These are phyloP conservation scores for Cordyceps javanica DNA, from an alignment of 2,329 filamentous ascomycete species.

Conservation along the genomic window DNA sequence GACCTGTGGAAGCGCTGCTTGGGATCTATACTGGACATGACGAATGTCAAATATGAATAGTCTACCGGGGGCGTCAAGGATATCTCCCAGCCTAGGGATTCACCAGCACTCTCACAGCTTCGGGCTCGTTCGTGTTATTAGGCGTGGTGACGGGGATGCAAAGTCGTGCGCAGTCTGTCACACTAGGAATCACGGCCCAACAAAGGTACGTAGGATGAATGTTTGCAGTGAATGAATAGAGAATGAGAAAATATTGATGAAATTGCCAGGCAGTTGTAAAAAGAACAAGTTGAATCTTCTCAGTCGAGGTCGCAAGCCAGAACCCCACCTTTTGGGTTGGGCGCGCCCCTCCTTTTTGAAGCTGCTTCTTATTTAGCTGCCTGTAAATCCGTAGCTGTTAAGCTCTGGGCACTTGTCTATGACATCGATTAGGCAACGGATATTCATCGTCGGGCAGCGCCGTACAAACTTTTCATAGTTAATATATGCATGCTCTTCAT, in stretches of 20 bases:
- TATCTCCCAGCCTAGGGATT: not conserved
- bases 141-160: not conserved
- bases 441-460: not conserved
- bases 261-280: not conserved
- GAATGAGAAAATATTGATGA: not conserved
- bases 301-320: not conserved
- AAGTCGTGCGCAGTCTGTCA: not conserved
- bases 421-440: not conserved
- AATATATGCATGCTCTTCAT: not conserved
- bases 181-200: too few relatives aligned
- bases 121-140: not conserved
- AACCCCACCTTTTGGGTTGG: slow-evolving; percentile 10
- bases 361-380: slow-evolving; percentile 3
- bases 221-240: not conserved
- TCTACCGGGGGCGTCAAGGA: not conserved
- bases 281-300: not conserved
- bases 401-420: not conserved
- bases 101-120: not conserved
- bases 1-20: slow-evolving; percentile 81
- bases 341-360: slow-evolving; percentile 9
- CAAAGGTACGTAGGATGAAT: not conserved
- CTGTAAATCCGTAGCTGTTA: not conserved
- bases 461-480: not conserved
- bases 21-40: slow-evolving; percentile 26
- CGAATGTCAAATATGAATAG: not conserved